Conservation (phyloP, 2,329 filamentous ascomycete species). For the Emericellopsis atlantica region DNA sequence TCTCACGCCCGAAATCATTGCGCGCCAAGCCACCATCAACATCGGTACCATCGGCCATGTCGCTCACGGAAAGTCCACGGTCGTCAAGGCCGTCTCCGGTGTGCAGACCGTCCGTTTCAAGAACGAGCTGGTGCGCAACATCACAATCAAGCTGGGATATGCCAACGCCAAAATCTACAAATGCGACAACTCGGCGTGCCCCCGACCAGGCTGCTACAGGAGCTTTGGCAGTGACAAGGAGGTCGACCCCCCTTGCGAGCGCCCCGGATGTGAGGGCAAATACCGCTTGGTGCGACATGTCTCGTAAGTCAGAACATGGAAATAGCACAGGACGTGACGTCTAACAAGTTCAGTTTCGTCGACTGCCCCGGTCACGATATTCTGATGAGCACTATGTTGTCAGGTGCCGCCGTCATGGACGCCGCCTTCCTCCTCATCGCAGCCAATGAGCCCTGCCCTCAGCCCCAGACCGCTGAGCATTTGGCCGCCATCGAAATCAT, state of each 20-base stretch:
- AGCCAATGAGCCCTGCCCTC: constrained; percentile 95
- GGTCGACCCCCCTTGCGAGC: constrained; percentile 89
- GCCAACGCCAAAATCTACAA: constrained; percentile 99
- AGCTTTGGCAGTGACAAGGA: constrained; percentile 99
- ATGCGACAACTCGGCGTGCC: constrained; percentile 86
- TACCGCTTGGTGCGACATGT: constrained; percentile 87
- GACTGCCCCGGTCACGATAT: constrained; percentile 99
- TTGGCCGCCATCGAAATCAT: constrained; percentile 99
- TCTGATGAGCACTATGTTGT: constrained; percentile 99
- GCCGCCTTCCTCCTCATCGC: constrained; percentile 91
- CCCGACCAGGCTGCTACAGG: constrained; percentile 86
- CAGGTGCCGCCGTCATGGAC: constrained; percentile 98
- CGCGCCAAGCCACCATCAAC: constrained; percentile 96
- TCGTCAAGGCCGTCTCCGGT: constrained; percentile 97
- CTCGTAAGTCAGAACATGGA: constrained; percentile 47
- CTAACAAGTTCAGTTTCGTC: constrained; percentile 55
- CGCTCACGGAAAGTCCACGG: constrained; percentile 96
- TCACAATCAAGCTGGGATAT: constrained; percentile 99
- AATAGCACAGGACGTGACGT: not conserved
- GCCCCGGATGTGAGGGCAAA: constrained; percentile 77
- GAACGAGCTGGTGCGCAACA: constrained; percentile 98
- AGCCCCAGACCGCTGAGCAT: constrained; percentile 97
- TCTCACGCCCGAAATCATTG: constrained; percentile 91
- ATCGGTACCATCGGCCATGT: constrained; percentile 98
- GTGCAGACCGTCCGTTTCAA: constrained; percentile 99